Conservation (phyloP, 257 asterid species). For the Salvia rosmarinus region DNA sequence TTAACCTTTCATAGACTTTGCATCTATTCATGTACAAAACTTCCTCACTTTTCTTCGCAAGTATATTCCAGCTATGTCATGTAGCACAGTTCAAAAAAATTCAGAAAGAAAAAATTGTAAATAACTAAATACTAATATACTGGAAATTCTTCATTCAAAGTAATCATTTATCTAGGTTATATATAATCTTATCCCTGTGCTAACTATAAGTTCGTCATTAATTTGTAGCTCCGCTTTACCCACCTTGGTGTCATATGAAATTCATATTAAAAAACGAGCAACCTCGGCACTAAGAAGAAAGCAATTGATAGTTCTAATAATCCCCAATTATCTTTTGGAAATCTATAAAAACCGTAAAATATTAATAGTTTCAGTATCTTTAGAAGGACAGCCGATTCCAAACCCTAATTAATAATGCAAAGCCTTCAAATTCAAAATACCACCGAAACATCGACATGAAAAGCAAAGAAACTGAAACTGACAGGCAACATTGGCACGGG, state of each 20-base stretch:
- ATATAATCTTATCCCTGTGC: too few relatives aligned
- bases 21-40: background rate
- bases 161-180: too few relatives aligned
- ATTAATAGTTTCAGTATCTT: background rate
- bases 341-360: conserved; percentile 12
- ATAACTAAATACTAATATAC: too few relatives aligned
- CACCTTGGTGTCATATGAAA: background rate
- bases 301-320: background rate
- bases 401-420: conserved; percentile 28
- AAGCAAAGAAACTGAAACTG: conserved; percentile 2
- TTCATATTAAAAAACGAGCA: background rate
- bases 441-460: background rate
- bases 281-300: background rate
- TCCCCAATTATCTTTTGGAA: background rate
- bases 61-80: too few relatives aligned
- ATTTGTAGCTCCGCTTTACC: background rate
- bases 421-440: background rate
- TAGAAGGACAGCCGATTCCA: conserved; percentile 8
- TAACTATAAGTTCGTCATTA: background rate
- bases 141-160: too few relatives aligned
- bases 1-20: background rate
- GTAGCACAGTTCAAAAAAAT: too few relatives aligned
- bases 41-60: too few relatives aligned
- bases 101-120: too few relatives aligned
- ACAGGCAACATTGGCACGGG: background rate